Conservation (phyloP, 2,329 filamentous ascomycete species). For the Sodiomyces alkalinus region DNA sequence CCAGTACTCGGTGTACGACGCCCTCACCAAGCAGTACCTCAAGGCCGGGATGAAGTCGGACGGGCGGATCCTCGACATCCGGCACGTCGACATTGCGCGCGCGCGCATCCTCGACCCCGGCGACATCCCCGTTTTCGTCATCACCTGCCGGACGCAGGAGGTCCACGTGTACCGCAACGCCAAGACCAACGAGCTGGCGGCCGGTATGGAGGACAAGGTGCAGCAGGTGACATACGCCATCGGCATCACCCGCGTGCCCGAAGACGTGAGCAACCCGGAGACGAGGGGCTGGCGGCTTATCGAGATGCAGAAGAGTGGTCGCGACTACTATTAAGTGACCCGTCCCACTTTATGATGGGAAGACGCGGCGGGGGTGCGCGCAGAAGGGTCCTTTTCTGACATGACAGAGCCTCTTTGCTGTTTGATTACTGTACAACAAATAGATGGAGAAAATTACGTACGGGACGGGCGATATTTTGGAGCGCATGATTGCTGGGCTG, state of each 20-base stretch:
- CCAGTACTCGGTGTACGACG: slow-evolving; percentile 92
- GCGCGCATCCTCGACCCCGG: slow-evolving; percentile 72
- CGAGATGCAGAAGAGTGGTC: slow-evolving; percentile 94
- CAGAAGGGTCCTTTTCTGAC: too few relatives aligned
- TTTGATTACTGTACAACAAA: slow-evolving; percentile 1
- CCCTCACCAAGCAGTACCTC: slow-evolving; percentile 92
- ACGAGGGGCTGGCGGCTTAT: slow-evolving; percentile 95
- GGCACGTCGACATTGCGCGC: slow-evolving; percentile 76
- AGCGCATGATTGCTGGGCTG: too few relatives aligned
- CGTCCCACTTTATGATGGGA: too few relatives aligned
- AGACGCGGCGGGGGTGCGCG: too few relatives aligned
- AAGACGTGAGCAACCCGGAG: slow-evolving; percentile 94
- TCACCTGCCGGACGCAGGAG: slow-evolving; percentile 92
- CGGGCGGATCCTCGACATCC: slow-evolving; percentile 86
- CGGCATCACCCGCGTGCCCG: slow-evolving; percentile 80
- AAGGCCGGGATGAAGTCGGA: slow-evolving; percentile 87
- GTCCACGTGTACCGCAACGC: slow-evolving; percentile 92
- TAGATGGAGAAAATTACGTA: neutral
- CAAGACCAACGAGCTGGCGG: slow-evolving; percentile 78
- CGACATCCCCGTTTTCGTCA: slow-evolving; percentile 89
- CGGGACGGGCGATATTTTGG: neutral
- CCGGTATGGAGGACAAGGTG: slow-evolving; percentile 97
- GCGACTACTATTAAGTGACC: slow-evolving; percentile 62
- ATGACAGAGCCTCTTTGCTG: too few relatives aligned
- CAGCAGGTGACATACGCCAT: slow-evolving; percentile 98